These are phyloP conservation scores for Heliamphora exappendiculata DNA, from an alignment of 148 eudicot species.

Conservation along the genomic window DNA sequence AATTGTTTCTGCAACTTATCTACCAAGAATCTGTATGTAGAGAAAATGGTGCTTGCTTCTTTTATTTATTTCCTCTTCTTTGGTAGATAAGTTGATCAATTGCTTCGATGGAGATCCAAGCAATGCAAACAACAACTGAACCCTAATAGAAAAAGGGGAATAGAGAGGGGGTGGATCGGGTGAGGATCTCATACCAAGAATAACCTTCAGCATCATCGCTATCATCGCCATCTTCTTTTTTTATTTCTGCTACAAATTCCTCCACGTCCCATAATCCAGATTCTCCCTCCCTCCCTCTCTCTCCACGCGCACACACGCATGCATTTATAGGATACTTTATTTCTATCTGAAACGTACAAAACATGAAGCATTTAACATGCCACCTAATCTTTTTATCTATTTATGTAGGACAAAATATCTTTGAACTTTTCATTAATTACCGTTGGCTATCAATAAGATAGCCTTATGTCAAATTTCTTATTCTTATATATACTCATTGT, in stretches of 20 bases:
- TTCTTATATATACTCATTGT: background rate
- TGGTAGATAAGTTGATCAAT: too few species aligned
- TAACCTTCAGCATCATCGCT: background rate
- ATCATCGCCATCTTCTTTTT: background rate
- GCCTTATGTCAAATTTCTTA: background rate
- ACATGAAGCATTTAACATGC: background rate
- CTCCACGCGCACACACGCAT: background rate
- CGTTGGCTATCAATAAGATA: background rate
- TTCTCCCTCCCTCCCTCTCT: background rate
- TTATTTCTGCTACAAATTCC: background rate
- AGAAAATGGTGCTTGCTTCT: background rate
- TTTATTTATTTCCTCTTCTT: background rate
- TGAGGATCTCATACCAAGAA: background rate
- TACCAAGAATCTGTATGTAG: background rate
- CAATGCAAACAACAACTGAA: background rate
- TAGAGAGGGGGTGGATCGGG: background rate
- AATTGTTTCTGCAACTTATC: background rate
- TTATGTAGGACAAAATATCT: background rate
- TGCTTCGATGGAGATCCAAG: background rate
- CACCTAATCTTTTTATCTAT: background rate
- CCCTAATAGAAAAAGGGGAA: background rate
- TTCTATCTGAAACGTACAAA: background rate
- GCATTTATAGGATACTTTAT: background rate
- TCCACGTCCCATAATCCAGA: background rate
- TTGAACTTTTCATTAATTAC: background rate